Conservation (phyloP, 2,329 filamentous ascomycete species). For the Colletotrichum tanaceti region DNA sequence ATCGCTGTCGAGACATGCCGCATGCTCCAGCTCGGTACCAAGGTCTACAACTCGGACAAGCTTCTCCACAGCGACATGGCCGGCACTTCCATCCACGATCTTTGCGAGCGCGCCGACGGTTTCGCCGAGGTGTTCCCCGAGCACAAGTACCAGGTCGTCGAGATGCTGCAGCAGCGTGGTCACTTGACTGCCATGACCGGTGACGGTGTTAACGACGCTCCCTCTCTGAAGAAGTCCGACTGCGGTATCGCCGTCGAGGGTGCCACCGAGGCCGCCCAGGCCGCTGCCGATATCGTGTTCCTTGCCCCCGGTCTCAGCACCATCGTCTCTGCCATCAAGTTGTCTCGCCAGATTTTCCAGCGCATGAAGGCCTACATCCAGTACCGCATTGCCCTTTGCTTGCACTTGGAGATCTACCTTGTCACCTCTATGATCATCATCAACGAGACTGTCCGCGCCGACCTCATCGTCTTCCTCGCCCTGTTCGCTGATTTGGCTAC, state of each 20-base stretch:
- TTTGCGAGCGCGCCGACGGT: conserved; percentile 79
- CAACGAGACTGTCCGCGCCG: conserved; percentile 78
- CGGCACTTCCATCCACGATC: conserved; percentile 79
- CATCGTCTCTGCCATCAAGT: conserved; percentile 80
- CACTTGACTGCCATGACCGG: conserved; percentile 81
- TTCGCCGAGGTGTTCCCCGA: conserved; percentile 81
- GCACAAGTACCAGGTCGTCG: conserved; percentile 81
- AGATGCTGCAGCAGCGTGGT: conserved; percentile 80
- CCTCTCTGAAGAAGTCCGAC: conserved; percentile 79
- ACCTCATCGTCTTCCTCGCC: conserved; percentile 83
- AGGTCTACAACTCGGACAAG: conserved; percentile 84
- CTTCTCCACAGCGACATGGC: conserved; percentile 81
- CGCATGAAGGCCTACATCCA: conserved; percentile 83
- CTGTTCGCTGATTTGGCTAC: conserved; percentile 84
- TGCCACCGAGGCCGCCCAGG: conserved; percentile 77
- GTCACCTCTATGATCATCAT: conserved; percentile 83
- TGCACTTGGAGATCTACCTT: conserved; percentile 81
- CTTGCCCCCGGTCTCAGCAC: conserved; percentile 77
- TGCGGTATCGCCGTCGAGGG: conserved; percentile 81
- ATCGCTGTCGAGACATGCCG: conserved; percentile 87
- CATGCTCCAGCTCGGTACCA: conserved; percentile 82
- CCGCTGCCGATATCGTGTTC: conserved; percentile 80
- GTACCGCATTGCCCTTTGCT: conserved; percentile 80
- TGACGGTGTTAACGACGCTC: conserved; percentile 81
- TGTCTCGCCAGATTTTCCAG: conserved; percentile 80